Base-by-base conservation (phyloP, 495 filamentous ascomycete species). In the Talaromyces liani region DNA sequence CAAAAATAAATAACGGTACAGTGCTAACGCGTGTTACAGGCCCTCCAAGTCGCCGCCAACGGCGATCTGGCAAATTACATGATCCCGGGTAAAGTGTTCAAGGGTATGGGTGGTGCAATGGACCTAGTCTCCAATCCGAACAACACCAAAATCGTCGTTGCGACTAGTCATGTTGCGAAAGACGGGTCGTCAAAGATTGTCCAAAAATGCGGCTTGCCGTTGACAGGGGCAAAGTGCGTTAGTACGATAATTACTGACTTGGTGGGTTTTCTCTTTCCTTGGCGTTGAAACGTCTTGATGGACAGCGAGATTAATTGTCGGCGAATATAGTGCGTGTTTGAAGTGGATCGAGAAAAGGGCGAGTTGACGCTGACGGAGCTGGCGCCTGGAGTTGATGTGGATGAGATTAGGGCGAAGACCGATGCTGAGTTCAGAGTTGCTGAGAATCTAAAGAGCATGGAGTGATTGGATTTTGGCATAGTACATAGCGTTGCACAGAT, bases 21-120 rank as follows among this genome's bases (percentile, higher is more conserved):
- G 29, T 61, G 63, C 14, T 49, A 34, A 24, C 25, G 16, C n/a
- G 34, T 55, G 18, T 54, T 34, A 5, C 41, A 79, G 75, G 92
- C 92, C 20, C 88, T 97, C 80, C 92, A 97, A 79, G 92, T 96
- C 33, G 86, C 82, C 68, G 89, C 84, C 49, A 85, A 82, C 29
- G 92, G 92, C 7, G 92, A 96, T 68, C 76, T 97, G 16, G 92
- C 92, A 25, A 95, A 94, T 77, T 97, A 91, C 67, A 94, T 94
- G 87, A 79, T 96, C 56, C 92, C 92, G 0, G 92, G 92, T 53
- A 96, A 95, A 80, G 88, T 80, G 0, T 77, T 97, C 69, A 97
- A 97, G 82, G 92, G 92, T 0, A 95, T 97, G 75, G 92, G 92
- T 33, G 92, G 92, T n/a, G 92, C 92, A 49, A 97, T 97, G 92